Conservation (phyloP, 1,284 basidiomycete species). For the Papiliotrema flavescens region DNA sequence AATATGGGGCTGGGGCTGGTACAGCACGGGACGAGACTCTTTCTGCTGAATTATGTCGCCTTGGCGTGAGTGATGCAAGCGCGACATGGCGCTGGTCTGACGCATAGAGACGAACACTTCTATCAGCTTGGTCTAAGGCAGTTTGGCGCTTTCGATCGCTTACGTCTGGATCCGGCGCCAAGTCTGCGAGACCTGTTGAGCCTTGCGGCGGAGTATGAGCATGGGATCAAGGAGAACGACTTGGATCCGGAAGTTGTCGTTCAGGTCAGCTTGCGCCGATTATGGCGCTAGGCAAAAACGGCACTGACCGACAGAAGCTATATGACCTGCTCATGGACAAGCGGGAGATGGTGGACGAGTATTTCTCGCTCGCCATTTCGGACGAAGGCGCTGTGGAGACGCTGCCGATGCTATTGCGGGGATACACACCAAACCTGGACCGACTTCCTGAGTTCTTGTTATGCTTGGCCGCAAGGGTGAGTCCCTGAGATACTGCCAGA, state of each 20-base stretch:
- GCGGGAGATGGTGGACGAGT: conserved; percentile 85
- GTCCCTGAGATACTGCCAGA: conserved; percentile 14
- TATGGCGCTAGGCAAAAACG: background rate
- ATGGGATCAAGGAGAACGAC: conserved; percentile 39
- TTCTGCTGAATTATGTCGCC: conserved; percentile 79
- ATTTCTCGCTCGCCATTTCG: conserved; percentile 76
- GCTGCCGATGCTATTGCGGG: conserved; percentile 75
- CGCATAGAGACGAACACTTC: conserved; percentile 82
- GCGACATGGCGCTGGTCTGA: background rate
- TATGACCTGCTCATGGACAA: conserved; percentile 48
- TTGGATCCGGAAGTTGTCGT: conserved; percentile 57
- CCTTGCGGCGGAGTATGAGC: conserved; percentile 73
- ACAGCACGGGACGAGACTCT: conserved; percentile 84
- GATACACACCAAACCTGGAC: conserved; percentile 80
- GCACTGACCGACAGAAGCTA: background rate
- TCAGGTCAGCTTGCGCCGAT: conserved; percentile 56
- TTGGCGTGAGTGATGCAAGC: conserved; percentile 60
- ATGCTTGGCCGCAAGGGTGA: conserved; percentile 76
- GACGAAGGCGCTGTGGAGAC: conserved; percentile 63
- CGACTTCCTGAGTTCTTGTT: conserved; percentile 80
- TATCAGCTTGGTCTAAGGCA: conserved; percentile 91
- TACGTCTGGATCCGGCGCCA: conserved; percentile 80
- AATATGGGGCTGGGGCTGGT: conserved; percentile 71
- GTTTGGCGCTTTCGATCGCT: conserved; percentile 74
- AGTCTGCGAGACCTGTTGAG: conserved; percentile 65